Evolutionary conservation across 1,139 yeast species (phyloP), one percentile per base, ranked within the genome.

Genomic region (Geotrichum candidum): DNA sequence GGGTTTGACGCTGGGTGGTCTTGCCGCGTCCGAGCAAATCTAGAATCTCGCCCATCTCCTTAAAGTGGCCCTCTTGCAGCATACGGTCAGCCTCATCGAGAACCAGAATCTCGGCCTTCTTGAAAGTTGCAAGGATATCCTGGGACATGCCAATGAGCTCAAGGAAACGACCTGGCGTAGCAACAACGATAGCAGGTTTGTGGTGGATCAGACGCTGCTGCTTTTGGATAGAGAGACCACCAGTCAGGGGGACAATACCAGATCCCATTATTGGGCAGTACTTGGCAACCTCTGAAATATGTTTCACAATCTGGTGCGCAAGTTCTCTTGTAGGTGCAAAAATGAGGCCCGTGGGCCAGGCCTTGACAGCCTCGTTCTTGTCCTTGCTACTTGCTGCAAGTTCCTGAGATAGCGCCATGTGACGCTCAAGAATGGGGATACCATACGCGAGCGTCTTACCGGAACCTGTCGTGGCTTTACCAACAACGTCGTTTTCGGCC

Each of bases 371-470:
- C 55, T 64, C 65, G 13, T 62, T 56, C 50, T 62, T 56, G 51
- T 60, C 60, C 2, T 59, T 59, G 15, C 56, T 56, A 6, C 57
- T 62, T 2, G 66, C 67, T 31, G 65, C 61, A 25, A 61, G 55
- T n/a, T 56, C 63, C 6, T 59, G 56, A 22, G 66, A 33, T 23
- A 63, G 57, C 18, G 58, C 52, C 25, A 74, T 59, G 63, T 69
- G 74, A 60, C 81, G 82, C 70, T 95, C 97, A 63, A 94, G 74
- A 33, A 95, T 87, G n/a, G 99, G 98, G 31, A 94, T 83, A 57
- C 97, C 97, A 72, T 90, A 94, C 0, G 99, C 99, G 62, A 92
- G 78, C 0, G 99, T 94, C 72, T 94, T 94, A 80, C 99, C 99
- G 0, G 97, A 90, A 73, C 99, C 99, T 0, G 99, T 95, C 9